Evolutionary conservation across 2,329 filamentous ascomycete genomes (phyloP), one percentile per base, ranked within the genome.

Genomic region (Botrytis fabae): DNA sequence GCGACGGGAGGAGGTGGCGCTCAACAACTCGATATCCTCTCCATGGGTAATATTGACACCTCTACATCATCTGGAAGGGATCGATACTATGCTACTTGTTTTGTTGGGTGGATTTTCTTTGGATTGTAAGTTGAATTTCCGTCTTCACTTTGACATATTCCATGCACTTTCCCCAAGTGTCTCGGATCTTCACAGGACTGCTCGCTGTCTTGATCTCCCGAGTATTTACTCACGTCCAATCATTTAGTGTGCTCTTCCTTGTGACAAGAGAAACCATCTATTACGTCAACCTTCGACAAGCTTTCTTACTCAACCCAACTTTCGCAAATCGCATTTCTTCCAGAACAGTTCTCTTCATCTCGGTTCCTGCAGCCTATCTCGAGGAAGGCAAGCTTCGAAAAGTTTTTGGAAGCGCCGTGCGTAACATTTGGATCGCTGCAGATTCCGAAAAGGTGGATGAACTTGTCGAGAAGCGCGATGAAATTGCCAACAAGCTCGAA

Each of bases 271-370:
- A 98, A 82, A 91, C 90, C 80, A 92, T 98, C 78, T 97, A 91
- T 86, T 97, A 93, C 83, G 92, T 98, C 85, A 97, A 97, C 79
- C 84, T 98, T 69, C 92, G 95, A 75, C 95, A 98, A 83, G 95
- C 95, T 0, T 98, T 97, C 83, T 89, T 97, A 59, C 88, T 97
- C 72, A 95, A 94, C 18, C 94, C 94, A 18, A 86, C 93, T 65
- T 97, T 97, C 81, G 88, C 94, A 70, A 92, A 91, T 79, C 92
- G 95, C 73, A 90, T 98, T 63, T 98, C 95, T 2, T 95, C 95
- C 3, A 90, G 94, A 71, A 98, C 95, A 1, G 92, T 98, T 1
- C 89, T 99, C 20, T 94, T 97, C 82, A 92, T 94, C 2, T 92
- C 93, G 2, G 94, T 98, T 1, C 95, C 95, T 2, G 84, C 90